Evolutionary conservation across 192 early-diverging fungal genomes (phyloP), one percentile per base, ranked within the genome.

Genomic region (Gaertneriomyces sp.): DNA sequence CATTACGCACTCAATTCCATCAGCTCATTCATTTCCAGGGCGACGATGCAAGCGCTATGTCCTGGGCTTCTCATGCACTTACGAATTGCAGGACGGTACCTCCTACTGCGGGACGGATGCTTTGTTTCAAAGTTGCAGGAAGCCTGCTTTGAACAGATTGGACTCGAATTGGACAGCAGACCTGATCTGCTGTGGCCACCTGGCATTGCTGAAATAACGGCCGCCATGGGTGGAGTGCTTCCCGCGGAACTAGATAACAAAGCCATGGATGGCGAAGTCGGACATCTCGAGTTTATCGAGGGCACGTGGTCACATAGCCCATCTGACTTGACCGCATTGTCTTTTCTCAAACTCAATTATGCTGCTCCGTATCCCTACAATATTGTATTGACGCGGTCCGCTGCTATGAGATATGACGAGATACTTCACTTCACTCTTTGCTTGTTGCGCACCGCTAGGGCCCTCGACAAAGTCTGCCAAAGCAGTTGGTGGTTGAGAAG

Each of bases 1-100:
- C 64, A 66, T 45, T 14, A 14, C 5, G 14, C 19, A 19, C 64
- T 66, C 12, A 19, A 7, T 5, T 7, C 16, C 58, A 33, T 60
- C 11, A 53, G 55, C 12, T 17, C 57, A 12, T 42, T 68, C 12
- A 68, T 68, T n/a, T 68, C 66, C 7, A 16, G 42, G 16, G 45
- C 20, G 25, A 43, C 53, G 12, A 25, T 50, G 57, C 3, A 4
- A 6, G 66, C 66, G 6, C 41, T 68, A 51, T 45, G 19, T 38
- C 66, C 66, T 14, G 57, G 58, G 6, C 33, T 68, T 6, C 45
- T 55, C 8, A 12, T 16, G 57, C 66, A 68, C 40, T 43, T 68
- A 11, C 11, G 20, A 20, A 43, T 60, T 47, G 46, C 46, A n/a
- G 55, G 66, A 2, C 66, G 66, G n/a, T 68, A 50, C 39, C 47